Evolutionary conservation across 129 eudicot species (phyloP), one percentile per base, ranked within the genome.

Genomic region (Saussurea involucrata): DNA sequence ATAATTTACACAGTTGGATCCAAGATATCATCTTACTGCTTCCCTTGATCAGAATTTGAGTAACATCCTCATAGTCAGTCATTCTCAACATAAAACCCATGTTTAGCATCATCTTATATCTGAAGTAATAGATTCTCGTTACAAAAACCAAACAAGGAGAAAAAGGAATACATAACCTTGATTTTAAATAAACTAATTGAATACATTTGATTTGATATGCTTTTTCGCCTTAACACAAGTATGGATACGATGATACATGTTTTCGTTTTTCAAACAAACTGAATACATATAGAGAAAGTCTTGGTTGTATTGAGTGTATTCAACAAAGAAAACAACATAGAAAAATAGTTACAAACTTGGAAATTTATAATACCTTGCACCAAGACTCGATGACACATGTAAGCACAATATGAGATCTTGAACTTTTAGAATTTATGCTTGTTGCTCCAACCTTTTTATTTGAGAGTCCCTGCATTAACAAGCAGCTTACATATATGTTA

Each of bases 31-130:
- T 46, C 66, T 33, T 74, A 32, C 11, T 66, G 22, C 68, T 71
- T 84, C 88, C 98, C 98, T 91, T 94, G 27, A 91, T 91, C 82
- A 94, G 65, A 79, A 91, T 87, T 81, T 94, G 98, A 63, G 96
- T 87, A n/a, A 94, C 88, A 63, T 94, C 98, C 77, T 94, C 97
- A 63, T 86, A 84, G 78, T 90, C 80, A 33, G 82, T 74, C 28
- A 80, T 91, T 94, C 83, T 91, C 98, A 76, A 94, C 87, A 71
- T 91, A 91, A 83, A 91, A 91, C 68, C 98, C 97, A n/a, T n/a
- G n/a, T n/a, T n/a, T n/a, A n/a, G n/a, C n/a, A n/a, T n/a, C n/a
- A n/a, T n/a, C n/a, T n/a, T n/a, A 76, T 81, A 82, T 94, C 98
- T 93, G 96, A 33, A 80, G 36, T 8, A 32, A 36, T 60, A 27